Conservation (phyloP, 768 basidiomycete species). For the Suillus weaverae region DNA sequence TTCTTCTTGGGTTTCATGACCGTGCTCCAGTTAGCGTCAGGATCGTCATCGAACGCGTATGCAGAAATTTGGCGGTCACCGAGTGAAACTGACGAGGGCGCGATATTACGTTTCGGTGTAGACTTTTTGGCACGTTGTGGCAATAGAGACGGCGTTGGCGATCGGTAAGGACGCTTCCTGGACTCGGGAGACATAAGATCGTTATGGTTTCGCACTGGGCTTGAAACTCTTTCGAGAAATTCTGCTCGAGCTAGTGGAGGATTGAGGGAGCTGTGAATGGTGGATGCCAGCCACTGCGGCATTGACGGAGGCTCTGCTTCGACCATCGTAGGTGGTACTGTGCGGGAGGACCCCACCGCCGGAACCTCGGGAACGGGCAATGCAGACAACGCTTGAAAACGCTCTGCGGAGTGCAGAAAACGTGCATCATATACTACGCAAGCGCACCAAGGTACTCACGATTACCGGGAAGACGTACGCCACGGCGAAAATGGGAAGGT, state of each 20-base stretch:
- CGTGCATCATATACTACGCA: not conserved
- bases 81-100: not conserved
- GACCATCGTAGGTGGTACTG: not conserved
- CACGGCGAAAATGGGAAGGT: not conserved
- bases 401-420: not conserved
- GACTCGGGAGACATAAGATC: not conserved
- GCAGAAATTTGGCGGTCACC: constrained; percentile 9
- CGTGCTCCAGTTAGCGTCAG: constrained; percentile 17
- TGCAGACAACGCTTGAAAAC: not conserved
- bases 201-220: constrained; percentile 6
- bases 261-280: constrained; percentile 1
- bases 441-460: not conserved
- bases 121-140: constrained; percentile 5
- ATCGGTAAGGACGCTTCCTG: not conserved
- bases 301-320: not conserved
- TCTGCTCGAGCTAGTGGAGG: not conserved
- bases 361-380: not conserved
- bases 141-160: constrained; percentile 1
- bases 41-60: constrained; percentile 24
- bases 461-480: not conserved
- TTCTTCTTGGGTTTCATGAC: constrained; percentile 8
- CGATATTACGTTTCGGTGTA: constrained; percentile 4
- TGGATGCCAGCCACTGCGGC: constrained; percentile 10
- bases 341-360: not conserved
- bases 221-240: not conserved